A percentile compares a stretch with the other conserved stretches of the same genome.
Conservation (phyloP, 305 asterid species). For the Solanum chacoense region DNA sequence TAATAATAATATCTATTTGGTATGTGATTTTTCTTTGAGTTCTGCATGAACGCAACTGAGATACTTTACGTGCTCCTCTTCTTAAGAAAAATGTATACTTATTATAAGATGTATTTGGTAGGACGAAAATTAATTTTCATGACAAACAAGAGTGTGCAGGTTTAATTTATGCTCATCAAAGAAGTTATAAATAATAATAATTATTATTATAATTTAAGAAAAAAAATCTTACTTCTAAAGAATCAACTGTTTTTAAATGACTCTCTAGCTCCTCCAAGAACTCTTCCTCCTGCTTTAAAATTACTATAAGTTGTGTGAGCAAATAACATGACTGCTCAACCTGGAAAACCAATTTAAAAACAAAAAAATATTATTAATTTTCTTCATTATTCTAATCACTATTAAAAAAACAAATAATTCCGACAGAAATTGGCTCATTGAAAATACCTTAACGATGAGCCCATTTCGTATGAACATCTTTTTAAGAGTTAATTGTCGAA, state of each 20-base stretch:
- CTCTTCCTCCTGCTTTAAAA: conserved; percentile 36
- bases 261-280: conserved; percentile 30
- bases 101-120: neutral
- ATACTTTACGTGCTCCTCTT: neutral
- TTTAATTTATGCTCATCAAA: neutral
- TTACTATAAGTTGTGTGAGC: conserved; percentile 41
- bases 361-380: neutral
- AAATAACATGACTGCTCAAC: conserved; percentile 50
- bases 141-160: neutral
- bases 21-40: neutral
- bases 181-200: neutral
- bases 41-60: neutral
- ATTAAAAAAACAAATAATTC: neutral
- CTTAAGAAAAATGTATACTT: neutral
- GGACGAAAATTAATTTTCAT: neutral
- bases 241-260: conserved; percentile 15
- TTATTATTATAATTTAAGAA: no score
- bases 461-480: neutral
- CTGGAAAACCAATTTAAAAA: conserved; percentile 7
- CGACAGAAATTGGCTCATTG: neutral
- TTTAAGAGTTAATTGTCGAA: neutral
- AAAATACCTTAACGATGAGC: neutral
- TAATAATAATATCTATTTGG: neutral
- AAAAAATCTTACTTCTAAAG: conserved; percentile 30
- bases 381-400: neutral